phyloP scores from a whole-genome alignment of 345 rosid genomes.

The Jatropha curcas region DNA sequence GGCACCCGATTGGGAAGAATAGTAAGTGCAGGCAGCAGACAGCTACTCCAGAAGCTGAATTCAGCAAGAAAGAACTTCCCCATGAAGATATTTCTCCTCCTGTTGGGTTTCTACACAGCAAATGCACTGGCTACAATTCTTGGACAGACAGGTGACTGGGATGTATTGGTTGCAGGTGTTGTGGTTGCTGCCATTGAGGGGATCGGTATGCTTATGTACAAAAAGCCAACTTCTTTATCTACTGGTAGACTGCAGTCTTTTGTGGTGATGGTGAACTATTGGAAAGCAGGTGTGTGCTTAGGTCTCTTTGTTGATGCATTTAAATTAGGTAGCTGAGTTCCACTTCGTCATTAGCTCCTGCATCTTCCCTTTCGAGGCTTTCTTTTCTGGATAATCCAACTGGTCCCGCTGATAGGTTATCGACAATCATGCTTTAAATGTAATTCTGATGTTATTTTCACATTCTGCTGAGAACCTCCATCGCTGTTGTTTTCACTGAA shows the following conservation, averaged over 20 bases:
- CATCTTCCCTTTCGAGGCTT: neutral
- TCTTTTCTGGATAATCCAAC: neutral
- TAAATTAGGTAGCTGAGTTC: constrained; percentile 70
- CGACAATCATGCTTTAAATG: neutral
- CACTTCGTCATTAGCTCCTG: neutral
- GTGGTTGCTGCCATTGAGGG: constrained; percentile 97
- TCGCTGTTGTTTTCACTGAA: neutral
- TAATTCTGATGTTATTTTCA: neutral
- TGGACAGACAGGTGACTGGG: constrained; percentile 99
- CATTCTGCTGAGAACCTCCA: neutral
- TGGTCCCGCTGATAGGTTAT: neutral
- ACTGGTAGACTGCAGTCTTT: constrained; percentile 64
- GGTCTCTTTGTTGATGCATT: constrained; percentile 99
- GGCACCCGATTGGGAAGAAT: constrained; percentile 89
- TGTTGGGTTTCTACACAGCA: constrained; percentile 92
- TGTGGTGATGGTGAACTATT: constrained; percentile 78
- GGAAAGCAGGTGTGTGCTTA: constrained; percentile 97
- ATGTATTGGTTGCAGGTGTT: constrained; percentile 87
- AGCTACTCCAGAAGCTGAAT: constrained; percentile 73
- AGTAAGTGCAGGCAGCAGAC: constrained; percentile 78
- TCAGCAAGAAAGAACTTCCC: constrained; percentile 84
- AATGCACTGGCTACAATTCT: constrained; percentile 97
- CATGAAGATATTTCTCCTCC: constrained; percentile 79
- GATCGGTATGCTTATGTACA: constrained; percentile 89
- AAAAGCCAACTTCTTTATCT: constrained; percentile 48